A percentile compares a stretch with the other conserved stretches of the same genome.
phyloP scores from a whole-genome alignment of 1,284 basidiomycete species.

The Ceratorhiza oryzae-sativae region DNA sequence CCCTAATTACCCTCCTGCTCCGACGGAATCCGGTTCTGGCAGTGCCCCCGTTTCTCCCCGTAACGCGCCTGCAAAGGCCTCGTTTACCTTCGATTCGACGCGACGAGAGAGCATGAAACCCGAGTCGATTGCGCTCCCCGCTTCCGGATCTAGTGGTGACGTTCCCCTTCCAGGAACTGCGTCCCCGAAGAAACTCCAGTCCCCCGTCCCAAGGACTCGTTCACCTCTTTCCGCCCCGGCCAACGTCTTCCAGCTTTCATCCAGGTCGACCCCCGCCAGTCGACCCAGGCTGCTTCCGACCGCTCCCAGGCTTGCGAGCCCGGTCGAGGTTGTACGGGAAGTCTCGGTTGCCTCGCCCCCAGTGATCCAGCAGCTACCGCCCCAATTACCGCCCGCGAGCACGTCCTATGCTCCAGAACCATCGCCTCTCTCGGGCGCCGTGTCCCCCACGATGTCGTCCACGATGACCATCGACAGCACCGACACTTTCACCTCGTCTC shows the following conservation, averaged over 20 bases:
- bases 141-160: slow-evolving; percentile 6
- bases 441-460: slow-evolving; percentile 21
- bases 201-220: slow-evolving; percentile 7
- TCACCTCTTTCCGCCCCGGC: slow-evolving; percentile 6
- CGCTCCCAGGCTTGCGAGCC: neutral
- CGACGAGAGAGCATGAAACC: neutral
- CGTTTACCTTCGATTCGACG: neutral
- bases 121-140: slow-evolving; percentile 6
- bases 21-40: slow-evolving; percentile 24
- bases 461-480: slow-evolving; percentile 13
- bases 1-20: slow-evolving; percentile 14
- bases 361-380: slow-evolving; percentile 11
- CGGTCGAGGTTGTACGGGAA: slow-evolving; percentile 1
- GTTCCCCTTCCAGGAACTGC: slow-evolving; percentile 3
- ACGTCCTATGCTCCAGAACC: neutral
- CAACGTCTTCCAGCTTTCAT: neutral
- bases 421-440: neutral
- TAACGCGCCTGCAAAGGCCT: neutral
- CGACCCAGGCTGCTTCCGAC: neutral
- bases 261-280: neutral
- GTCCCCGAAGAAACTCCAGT: slow-evolving; percentile 28
- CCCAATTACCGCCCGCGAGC: neutral
- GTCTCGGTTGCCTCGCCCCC: neutral
- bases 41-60: slow-evolving; percentile 33
- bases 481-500: slow-evolving; percentile 33